Evolutionary conservation across 257 asterid species (phyloP), one percentile per base, ranked within the genome.

Genomic region (Solanum gracilifrons): DNA sequence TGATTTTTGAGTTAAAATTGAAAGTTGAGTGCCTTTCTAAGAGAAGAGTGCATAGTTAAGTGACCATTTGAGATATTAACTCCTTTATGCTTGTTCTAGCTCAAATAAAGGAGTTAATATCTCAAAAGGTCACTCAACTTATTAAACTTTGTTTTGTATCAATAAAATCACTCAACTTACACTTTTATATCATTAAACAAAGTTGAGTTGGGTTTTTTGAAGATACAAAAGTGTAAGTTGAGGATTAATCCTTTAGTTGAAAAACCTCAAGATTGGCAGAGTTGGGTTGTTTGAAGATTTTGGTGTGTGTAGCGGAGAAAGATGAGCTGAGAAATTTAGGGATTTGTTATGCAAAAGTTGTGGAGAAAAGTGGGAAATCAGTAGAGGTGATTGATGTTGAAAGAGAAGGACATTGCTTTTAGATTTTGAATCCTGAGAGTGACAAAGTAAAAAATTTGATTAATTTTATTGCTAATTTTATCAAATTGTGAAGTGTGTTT

Each of bases 401-500:
- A 86, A 85, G 87, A 85, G 90, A 71, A 73, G 90, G 16, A 33
- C 84, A 85, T 79, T 86, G 86, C 55, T 88, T 85, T 33, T 84
- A 85, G n/a, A 29, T 88, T 4, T 79, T 39, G 74, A 25, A 62
- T 36, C 68, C 73, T 43, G 60, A 85, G 12, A 3, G 83, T 66
- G 77, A 88, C 41, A 88, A 82, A 36, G 68, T 85, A 7, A 88
- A 12, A 36, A 15, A 80, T 69, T 4, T 88, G n/a, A 88, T 88
- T 3, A 68, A 13, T 4, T 83, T 31, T 16, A n/a, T 85, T 12
- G 77, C 87, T n/a, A 32, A 46, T 21, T 87, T 87, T n/a, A 87
- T 79, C 35, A 73, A 72, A 39, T 51, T 32, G 3, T 92, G 87
- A 82, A 31, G 66, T 27, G 75, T 69, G 36, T 69, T 68, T 11